Conservation (phyloP, 2,329 filamentous ascomycete genomes). For the Venturia nashicola region DNA sequence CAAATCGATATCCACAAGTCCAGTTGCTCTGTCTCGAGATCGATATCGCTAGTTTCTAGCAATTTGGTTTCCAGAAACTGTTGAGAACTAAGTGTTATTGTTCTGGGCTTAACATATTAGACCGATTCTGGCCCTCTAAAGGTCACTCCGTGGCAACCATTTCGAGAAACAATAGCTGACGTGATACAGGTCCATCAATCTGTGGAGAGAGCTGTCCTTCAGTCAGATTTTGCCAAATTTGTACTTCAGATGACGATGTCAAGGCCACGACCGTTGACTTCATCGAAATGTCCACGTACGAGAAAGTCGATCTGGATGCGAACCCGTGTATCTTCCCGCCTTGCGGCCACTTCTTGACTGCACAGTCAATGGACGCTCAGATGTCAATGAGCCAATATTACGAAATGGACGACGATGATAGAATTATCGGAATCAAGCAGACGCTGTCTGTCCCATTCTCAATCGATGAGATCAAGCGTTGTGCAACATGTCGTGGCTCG, state of each 20-base stretch:
- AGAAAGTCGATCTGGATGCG: conserved; percentile 19
- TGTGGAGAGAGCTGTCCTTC: conserved; percentile 20
- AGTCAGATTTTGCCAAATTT: conserved; percentile 7
- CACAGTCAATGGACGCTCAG: conserved; percentile 19
- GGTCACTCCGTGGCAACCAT: no score
- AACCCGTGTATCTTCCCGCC: conserved; percentile 17
- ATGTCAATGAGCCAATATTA: conserved; percentile 15
- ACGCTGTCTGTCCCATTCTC: not conserved
- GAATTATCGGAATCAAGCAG: conserved; percentile 15
- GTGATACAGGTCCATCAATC: conserved; percentile 13
- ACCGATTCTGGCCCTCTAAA: no score
- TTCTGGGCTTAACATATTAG: not conserved
- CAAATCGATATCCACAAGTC: not conserved
- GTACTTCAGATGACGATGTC: conserved; percentile 12
- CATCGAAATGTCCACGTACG: conserved; percentile 16
- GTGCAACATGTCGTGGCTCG: conserved; percentile 22
- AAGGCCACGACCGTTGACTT: conserved; percentile 17
- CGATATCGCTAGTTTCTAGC: not conserved
- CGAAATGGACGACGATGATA: conserved; percentile 17
- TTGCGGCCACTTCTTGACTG: conserved; percentile 22
- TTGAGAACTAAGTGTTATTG: not conserved
- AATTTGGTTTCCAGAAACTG: not conserved
- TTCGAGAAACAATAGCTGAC: not conserved
- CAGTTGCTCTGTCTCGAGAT: not conserved
- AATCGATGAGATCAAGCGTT: conserved; percentile 17